Percentiles rank a stretch among this genome's conserved stretches.
Evolutionary conservation across 768 basidiomycete species (phyloP).

Genomic region (Boletus reticulatus): DNA sequence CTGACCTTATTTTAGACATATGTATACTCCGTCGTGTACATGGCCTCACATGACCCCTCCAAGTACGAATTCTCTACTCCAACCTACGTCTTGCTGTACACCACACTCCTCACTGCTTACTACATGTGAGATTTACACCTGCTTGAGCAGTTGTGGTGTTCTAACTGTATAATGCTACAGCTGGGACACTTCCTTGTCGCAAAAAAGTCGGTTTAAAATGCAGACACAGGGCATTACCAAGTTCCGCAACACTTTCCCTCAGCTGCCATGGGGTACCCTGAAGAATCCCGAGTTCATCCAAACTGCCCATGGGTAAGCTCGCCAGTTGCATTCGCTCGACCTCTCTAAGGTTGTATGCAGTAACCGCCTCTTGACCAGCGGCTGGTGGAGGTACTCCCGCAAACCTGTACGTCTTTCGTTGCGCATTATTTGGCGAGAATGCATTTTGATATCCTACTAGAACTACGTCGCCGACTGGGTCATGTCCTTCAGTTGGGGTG

Average conservation of each 20-base stretch:
- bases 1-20: slow-evolving; percentile 61
- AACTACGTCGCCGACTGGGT: slow-evolving; percentile 95
- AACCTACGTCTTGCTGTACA: slow-evolving; percentile 69
- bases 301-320: slow-evolving; percentile 81
- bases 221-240: slow-evolving; percentile 85
- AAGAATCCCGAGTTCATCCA: slow-evolving; percentile 90
- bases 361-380: slow-evolving; percentile 86
- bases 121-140: slow-evolving; percentile 58
- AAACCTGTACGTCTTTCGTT: slow-evolving; percentile 70
- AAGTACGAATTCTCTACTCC: slow-evolving; percentile 83
- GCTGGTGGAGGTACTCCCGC: slow-evolving; percentile 93
- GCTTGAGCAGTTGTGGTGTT: background rate
- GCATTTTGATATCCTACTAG: slow-evolving; percentile 31
- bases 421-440: background rate
- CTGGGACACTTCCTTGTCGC: slow-evolving; percentile 94
- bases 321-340: background rate
- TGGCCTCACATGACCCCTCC: slow-evolving; percentile 90
- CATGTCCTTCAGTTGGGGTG: slow-evolving; percentile 85
- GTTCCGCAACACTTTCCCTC: slow-evolving; percentile 92
- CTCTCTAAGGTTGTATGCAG: slow-evolving; percentile 36
- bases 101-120: slow-evolving; percentile 79
- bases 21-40: slow-evolving; percentile 96
- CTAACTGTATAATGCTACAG: slow-evolving; percentile 37
- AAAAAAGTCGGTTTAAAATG: slow-evolving; percentile 98
- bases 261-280: slow-evolving; percentile 78